These are phyloP conservation scores for Lathyrus tuberosus DNA, from an alignment of 306 rosid species.

Conservation along the genomic window DNA sequence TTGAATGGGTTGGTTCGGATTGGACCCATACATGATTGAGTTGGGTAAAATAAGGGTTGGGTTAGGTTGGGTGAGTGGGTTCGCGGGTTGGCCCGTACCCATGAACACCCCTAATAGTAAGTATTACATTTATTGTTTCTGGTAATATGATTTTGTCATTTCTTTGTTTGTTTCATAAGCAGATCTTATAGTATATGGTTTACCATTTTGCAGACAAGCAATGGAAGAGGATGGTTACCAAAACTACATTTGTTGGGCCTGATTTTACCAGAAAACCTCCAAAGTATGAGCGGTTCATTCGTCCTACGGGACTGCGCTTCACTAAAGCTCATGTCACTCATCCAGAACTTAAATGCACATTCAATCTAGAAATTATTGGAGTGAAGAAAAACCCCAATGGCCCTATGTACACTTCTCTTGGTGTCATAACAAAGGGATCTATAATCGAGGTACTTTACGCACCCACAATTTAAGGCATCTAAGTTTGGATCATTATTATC, in stretches of 20 bases:
- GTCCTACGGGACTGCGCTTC: slow-evolving; percentile 85
- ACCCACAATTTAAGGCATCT: background rate
- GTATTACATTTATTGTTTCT: slow-evolving; percentile 33
- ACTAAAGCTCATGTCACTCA: slow-evolving; percentile 96
- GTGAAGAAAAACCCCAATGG: slow-evolving; percentile 98
- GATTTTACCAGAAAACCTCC: slow-evolving; percentile 96
- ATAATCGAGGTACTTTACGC: slow-evolving; percentile 79
- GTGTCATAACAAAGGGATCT: slow-evolving; percentile 90
- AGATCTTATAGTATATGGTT: slow-evolving; percentile 13
- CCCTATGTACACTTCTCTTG: slow-evolving; percentile 87
- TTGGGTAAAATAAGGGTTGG: too few species aligned
- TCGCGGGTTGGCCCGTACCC: too few species aligned
- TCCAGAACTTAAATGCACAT: slow-evolving; percentile 92
- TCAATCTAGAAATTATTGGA: slow-evolving; percentile 84
- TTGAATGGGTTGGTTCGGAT: too few species aligned
- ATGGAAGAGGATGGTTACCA: slow-evolving; percentile 97
- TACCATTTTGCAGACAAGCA: slow-evolving; percentile 68
- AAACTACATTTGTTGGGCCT: slow-evolving; percentile 94
- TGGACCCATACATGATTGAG: too few species aligned
- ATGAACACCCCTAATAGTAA: slow-evolving; percentile 39
- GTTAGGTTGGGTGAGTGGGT: too few species aligned
- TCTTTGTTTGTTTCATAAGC: background rate
- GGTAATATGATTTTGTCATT: background rate
- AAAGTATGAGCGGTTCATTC: slow-evolving; percentile 88
- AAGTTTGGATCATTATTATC: too few species aligned